Base-by-base conservation (phyloP, 1,284 basidiomycete species). In the Tremellales sp. region DNA sequence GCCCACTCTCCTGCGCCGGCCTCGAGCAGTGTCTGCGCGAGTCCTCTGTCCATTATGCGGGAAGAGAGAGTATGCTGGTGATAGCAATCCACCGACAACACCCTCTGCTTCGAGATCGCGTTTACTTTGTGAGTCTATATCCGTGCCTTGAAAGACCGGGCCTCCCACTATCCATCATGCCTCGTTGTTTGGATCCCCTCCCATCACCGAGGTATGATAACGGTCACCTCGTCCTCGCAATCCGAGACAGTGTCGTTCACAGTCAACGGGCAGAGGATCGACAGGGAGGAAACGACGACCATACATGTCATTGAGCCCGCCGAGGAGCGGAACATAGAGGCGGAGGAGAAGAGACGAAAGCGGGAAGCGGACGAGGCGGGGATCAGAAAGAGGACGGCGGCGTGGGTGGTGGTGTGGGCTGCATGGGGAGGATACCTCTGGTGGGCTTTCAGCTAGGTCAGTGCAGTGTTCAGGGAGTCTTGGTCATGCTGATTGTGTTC, bases 1-100 rank as follows among this genome's bases (percentile, higher is more conserved):
- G 76, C 42, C 83, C 83, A 86, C 60, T 81, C 79, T 16, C 74
- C 50, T n/a, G 58, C 51, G 4, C 56, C 50, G 16, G 50, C 53
- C 48, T 66, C 51, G 14, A 50, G 10, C 9, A 43, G 25, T 45
- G n/a, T n/a, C n/a, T n/a, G n/a, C n/a, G n/a, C n/a, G n/a, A n/a
- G n/a, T n/a, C n/a, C n/a, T n/a, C n/a, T n/a, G n/a, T n/a, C n/a
- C n/a, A n/a, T n/a, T n/a, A n/a, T n/a, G n/a, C n/a, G n/a, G n/a
- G n/a, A n/a, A n/a, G n/a, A n/a, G n/a, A n/a, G n/a, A n/a, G n/a
- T n/a, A n/a, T n/a, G n/a, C n/a, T n/a, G n/a, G n/a, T n/a, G n/a
- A n/a, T n/a, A n/a, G n/a, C n/a, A n/a, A n/a, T n/a, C n/a, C n/a
- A n/a, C n/a, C n/a, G n/a, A n/a, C n/a, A n/a, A n/a, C n/a, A n/a